Evolutionary conservation across 192 early-diverging fungal species (phyloP), one percentile per base, ranked within the genome.

Genomic region (Rhizophagus clarus): DNA sequence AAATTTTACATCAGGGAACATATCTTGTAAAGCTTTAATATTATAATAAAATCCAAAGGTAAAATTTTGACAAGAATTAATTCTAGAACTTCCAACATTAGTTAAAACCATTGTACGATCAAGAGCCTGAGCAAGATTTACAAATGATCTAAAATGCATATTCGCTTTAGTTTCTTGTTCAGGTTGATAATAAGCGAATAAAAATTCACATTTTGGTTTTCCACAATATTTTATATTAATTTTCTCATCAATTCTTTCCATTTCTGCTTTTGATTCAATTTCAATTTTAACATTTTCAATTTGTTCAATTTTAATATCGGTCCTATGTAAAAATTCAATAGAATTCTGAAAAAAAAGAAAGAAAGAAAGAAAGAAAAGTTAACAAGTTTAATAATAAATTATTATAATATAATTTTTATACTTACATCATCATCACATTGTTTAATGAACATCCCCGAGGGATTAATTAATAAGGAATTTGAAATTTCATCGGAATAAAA

Each of bases 161-260:
- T 64, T 24, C 6, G 63, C 63, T 28, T 64, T 64, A 8, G 28
- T 28, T 64, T 64, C 63, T 56, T 56, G 49, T 56, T 56, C 49
- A 5, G 49, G 49, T 56, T 56, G 49, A 56, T 20, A 20, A 56
- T 56, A 56, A 5, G 49, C 17, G 14, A 56, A 56, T 56, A 56
- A 56, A 20, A 56, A 56, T 56, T 56, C 17, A 20, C 49, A 56
- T 56, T 56, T 20, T 15, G 49, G 22, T 56, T 56, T 56, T 56
- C 49, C 49, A 56, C 49, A 56, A 56, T 20, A 56, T 56, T 56
- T 56, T 56, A 6, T 12, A 56, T 56, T 56, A 5, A 56, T 56
- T 20, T 15, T 17, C 22, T 56, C 49, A 15, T 56, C 49, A 17
- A 47, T 81, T 45, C 64, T 76, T 81, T 17, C 63, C 64, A 61